These are phyloP conservation scores for Jackrogersella multiformis DNA, from an alignment of 495 filamentous ascomycete species.

Conservation along the genomic window DNA sequence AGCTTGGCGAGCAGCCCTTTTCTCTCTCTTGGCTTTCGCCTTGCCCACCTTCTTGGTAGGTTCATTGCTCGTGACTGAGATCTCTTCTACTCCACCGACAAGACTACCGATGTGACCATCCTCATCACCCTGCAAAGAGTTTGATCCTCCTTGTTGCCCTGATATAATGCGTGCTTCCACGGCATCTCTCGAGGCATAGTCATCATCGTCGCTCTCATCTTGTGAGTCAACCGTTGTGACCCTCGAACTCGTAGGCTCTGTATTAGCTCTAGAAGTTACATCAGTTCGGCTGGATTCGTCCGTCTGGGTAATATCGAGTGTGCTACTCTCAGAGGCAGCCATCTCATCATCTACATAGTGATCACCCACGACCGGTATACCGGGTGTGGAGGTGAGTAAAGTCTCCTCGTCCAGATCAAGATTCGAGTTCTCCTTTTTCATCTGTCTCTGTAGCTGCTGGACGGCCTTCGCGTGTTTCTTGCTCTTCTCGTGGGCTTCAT, in stretches of 20 bases:
- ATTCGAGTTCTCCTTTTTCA: slow-evolving; percentile 76
- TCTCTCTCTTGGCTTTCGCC: slow-evolving; percentile 87
- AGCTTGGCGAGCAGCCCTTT: slow-evolving; percentile 73
- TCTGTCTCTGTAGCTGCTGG: slow-evolving; percentile 78
- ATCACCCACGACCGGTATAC: slow-evolving; percentile 4
- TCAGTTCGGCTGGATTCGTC: slow-evolving; percentile 9
- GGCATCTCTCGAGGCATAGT: slow-evolving; percentile 55
- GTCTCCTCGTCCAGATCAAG: slow-evolving; percentile 60
- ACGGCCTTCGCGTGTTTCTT: slow-evolving; percentile 93
- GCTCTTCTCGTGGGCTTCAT: slow-evolving; percentile 91
- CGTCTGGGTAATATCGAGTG: not conserved
- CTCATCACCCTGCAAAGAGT: slow-evolving; percentile 1
- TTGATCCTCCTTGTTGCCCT: not conserved
- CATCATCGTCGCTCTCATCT: slow-evolving; percentile 48
- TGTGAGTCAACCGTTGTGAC: slow-evolving; percentile 15
- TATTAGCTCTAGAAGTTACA: not conserved
- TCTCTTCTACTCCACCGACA: slow-evolving; percentile 23
- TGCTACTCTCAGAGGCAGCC: not conserved
- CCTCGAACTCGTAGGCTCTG: slow-evolving; percentile 8
- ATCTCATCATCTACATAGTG: slow-evolving; percentile 3
- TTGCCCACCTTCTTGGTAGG: slow-evolving; percentile 72
- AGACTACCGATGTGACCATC: slow-evolving; percentile 13
- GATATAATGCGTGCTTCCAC: slow-evolving; percentile 51
- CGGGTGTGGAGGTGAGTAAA: not conserved
- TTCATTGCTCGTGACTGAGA: slow-evolving; percentile 21